These are phyloP conservation scores for Raddia guianensis DNA, from an alignment of 176 grass and related monocot genomes.

Conservation along the genomic window DNA sequence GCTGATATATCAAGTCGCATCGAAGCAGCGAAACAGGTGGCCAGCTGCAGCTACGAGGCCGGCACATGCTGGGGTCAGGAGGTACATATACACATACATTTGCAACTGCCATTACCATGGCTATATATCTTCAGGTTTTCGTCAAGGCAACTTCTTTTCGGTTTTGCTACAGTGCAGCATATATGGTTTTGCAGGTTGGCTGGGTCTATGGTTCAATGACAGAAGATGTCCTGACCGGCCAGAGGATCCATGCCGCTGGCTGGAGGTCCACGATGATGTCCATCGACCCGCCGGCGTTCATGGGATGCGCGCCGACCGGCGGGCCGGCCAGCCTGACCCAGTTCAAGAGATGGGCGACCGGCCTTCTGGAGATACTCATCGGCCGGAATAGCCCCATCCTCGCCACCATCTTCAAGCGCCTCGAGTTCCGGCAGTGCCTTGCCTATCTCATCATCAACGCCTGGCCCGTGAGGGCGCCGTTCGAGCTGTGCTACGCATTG, in stretches of 20 bases:
- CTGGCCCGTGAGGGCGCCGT: constrained; percentile 30
- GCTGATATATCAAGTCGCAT: background rate
- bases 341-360: constrained; percentile 62
- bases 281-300: constrained; percentile 6
- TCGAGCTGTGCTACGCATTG: constrained; percentile 57
- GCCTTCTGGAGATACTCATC: constrained; percentile 45
- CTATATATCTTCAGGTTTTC: constrained; percentile 7
- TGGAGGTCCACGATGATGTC: constrained; percentile 12
- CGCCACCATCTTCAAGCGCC: background rate
- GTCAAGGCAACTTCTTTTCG: background rate
- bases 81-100: background rate
- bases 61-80: constrained; percentile 43
- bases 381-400: constrained; percentile 39
- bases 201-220: constrained; percentile 54
- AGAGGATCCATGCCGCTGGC: constrained; percentile 21
- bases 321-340: constrained; percentile 49
- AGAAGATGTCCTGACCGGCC: constrained; percentile 44
- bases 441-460: constrained; percentile 10
- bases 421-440: constrained; percentile 46
- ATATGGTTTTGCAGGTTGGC: constrained; percentile 25
- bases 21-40: constrained; percentile 28
- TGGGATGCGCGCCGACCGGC: constrained; percentile 27
- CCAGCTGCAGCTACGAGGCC: constrained; percentile 29
- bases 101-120: background rate
- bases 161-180: background rate